These are phyloP conservation scores for Kandelia obovata DNA, from an alignment of 345 rosid species.

Conservation along the genomic window DNA sequence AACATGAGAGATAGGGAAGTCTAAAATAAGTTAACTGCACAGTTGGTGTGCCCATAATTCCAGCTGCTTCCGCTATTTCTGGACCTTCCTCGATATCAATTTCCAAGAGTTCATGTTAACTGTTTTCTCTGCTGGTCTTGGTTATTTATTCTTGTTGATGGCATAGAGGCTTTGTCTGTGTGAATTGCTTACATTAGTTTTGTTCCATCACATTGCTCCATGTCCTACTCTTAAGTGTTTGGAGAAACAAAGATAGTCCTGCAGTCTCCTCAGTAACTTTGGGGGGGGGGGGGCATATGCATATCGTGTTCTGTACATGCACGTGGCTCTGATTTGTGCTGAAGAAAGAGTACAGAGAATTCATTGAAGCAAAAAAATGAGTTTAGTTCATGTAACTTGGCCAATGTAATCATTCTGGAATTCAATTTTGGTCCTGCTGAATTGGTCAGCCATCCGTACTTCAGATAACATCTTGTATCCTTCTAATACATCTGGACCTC, in stretches of 20 bases:
- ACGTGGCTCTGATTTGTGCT: slow-evolving; percentile 3
- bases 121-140: too few species aligned
- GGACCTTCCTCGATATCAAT: slow-evolving; percentile 96
- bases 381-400: slow-evolving; percentile 9
- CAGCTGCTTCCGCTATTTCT: slow-evolving; percentile 94
- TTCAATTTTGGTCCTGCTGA: slow-evolving; percentile 39
- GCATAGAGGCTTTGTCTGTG: too few species aligned
- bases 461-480: slow-evolving; percentile 4
- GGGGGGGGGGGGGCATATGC: too few species aligned
- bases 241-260: too few species aligned
- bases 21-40: slow-evolving; percentile 50
- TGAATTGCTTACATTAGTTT: too few species aligned
- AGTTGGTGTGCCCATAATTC: slow-evolving; percentile 95
- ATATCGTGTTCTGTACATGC: too few species aligned
- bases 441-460: slow-evolving; percentile 17
- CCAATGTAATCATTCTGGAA: slow-evolving; percentile 17
- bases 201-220: too few species aligned
- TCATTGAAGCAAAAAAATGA: slow-evolving; percentile 80
- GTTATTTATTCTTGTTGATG: too few species aligned
- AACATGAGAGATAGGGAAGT: too few species aligned
- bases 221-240: too few species aligned
- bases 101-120: slow-evolving; percentile 31
- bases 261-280: too few species aligned
- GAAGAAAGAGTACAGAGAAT: slow-evolving; percentile 91
- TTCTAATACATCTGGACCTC: slow-evolving; percentile 22